A percentile compares a stretch with the other conserved stretches of the same genome.
These are phyloP conservation scores for Arabis hirsuta DNA, from an alignment of 345 rosid species.

Conservation along the genomic window DNA sequence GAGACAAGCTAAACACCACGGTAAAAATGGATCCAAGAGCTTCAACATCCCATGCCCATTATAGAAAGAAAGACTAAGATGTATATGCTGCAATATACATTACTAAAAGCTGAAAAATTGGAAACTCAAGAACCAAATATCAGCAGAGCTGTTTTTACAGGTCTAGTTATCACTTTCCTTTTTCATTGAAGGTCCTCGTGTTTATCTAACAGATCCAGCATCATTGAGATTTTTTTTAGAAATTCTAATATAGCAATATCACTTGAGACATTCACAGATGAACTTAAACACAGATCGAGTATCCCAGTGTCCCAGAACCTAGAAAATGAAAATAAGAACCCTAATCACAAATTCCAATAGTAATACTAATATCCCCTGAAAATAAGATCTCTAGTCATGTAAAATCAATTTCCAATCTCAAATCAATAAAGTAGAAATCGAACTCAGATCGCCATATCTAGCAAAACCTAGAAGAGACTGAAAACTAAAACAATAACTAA, in stretches of 20 bases:
- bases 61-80: background rate
- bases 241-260: background rate
- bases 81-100: background rate
- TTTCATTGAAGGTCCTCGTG: background rate
- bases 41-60: too few relatives aligned
- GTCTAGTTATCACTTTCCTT: conserved; percentile 13
- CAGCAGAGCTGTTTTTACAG: background rate
- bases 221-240: background rate
- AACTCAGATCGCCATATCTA: conserved; percentile 25
- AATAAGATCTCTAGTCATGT: conserved; percentile 15
- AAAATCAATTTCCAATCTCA: too few relatives aligned
- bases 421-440: conserved; percentile 4
- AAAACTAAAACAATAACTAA: conserved; percentile 32
- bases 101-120: background rate
- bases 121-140: background rate
- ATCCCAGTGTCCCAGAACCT: conserved; percentile 7
- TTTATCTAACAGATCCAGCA: conserved; percentile 5
- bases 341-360: conserved; percentile 18
- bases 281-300: conserved; percentile 11
- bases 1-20: background rate
- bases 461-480: conserved; percentile 13
- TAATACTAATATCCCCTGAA: background rate
- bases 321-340: background rate
- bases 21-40: too few relatives aligned
- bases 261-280: conserved; percentile 11